Conservation (phyloP, 768 basidiomycete genomes). For the Galerina marginata region DNA sequence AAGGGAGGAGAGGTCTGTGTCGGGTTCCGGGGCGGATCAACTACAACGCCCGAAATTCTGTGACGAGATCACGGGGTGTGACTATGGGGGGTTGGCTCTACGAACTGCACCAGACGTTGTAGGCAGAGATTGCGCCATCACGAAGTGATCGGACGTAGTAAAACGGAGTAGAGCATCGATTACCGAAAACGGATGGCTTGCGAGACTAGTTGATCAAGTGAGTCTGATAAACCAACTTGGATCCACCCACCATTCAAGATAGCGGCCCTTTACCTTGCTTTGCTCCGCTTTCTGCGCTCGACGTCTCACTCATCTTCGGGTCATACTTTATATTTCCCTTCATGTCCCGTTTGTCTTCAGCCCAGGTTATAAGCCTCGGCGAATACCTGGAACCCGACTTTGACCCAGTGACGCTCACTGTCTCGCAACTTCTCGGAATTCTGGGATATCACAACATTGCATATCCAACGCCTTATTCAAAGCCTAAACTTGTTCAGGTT, state of each 20-base stretch:
- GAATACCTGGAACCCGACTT: slow-evolving; percentile 84
- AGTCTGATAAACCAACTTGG: slow-evolving; percentile 18
- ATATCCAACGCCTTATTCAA: slow-evolving; percentile 77
- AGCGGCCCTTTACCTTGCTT: background rate
- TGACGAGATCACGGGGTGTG: no score
- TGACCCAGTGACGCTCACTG: slow-evolving; percentile 73
- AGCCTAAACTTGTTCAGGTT: slow-evolving; percentile 75
- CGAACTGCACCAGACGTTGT: no score
- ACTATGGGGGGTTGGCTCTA: no score
- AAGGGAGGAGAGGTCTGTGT: no score
- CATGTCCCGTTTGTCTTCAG: slow-evolving; percentile 82
- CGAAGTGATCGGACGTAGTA: no score
- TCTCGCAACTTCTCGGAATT: slow-evolving; percentile 81
- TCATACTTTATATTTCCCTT: slow-evolving; percentile 7
- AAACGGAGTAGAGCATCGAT: no score
- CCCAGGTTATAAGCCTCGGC: slow-evolving; percentile 74
- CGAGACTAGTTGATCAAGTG: slow-evolving; percentile 26
- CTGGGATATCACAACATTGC: slow-evolving; percentile 77
- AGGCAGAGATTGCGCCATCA: no score
- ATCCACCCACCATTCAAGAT: slow-evolving; percentile 13
- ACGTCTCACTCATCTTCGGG: slow-evolving; percentile 4
- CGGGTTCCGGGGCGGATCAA: no score
- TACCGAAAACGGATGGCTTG: no score
- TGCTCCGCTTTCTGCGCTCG: background rate
- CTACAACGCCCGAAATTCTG: no score